phyloP scores from a whole-genome alignment of 352 stramenopile genomes.

The Phytophthora idaei region DNA sequence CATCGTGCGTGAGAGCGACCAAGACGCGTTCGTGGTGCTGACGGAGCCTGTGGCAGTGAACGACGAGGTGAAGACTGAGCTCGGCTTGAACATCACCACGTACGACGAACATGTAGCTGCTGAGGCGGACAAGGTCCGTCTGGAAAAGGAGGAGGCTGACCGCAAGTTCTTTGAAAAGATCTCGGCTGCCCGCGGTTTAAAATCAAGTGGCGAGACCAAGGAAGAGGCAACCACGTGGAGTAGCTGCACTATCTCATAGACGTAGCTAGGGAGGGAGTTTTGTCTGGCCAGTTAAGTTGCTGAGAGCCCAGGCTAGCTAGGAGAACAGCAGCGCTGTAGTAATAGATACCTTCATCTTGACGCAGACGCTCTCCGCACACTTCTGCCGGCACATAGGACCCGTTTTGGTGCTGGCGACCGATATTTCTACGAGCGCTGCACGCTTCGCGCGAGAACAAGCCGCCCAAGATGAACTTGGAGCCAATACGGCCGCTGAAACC shows the following conservation, averaged over 20 bases:
- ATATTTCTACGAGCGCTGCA: background rate
- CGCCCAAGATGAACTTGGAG: background rate
- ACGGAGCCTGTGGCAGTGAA: conserved; percentile 37
- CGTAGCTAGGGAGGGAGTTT: conserved; percentile 32
- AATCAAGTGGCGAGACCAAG: conserved; percentile 8
- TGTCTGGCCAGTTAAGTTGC: conserved; percentile 15
- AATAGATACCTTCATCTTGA: conserved; percentile 36
- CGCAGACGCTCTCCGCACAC: conserved; percentile 23
- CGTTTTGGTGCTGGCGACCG: background rate
- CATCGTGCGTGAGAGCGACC: conserved; percentile 64
- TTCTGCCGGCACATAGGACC: no score
- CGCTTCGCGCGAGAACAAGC: conserved; percentile 3
- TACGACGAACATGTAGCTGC: conserved; percentile 60
- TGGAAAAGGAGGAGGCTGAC: conserved; percentile 35
- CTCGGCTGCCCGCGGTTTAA: conserved; percentile 17
- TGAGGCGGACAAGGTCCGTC: conserved; percentile 31
- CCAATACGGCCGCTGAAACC: background rate
- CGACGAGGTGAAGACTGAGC: conserved; percentile 37
- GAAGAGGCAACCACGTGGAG: conserved; percentile 48
- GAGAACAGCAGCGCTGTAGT: background rate
- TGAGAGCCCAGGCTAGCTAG: conserved; percentile 1
- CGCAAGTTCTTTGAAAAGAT: conserved; percentile 44
- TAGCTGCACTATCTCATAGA: conserved; percentile 71
- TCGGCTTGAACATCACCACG: conserved; percentile 53
- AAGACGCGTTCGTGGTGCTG: conserved; percentile 65